phyloP scores from a whole-genome alignment of 2,329 filamentous ascomycete species.

The Alternaria alternata region DNA sequence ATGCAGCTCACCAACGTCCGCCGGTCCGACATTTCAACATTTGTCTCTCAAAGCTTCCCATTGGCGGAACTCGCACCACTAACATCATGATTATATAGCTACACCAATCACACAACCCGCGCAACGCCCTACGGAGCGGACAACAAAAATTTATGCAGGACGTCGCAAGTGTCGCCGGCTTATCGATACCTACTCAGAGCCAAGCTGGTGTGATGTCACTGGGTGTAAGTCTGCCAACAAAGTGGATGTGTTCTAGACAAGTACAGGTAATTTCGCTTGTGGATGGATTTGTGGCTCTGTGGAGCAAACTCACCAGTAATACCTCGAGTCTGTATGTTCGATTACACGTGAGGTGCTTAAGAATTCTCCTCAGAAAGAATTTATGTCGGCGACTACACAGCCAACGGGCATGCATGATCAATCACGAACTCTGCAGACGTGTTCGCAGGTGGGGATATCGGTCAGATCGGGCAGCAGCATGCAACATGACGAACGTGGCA shows the following conservation, averaged over 20 bases:
- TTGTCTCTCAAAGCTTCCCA: conserved; percentile 3
- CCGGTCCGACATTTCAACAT: neutral
- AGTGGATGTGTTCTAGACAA: conserved; percentile 12
- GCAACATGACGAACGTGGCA: neutral
- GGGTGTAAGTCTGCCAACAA: conserved; percentile 1
- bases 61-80: conserved; percentile 13
- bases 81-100: neutral
- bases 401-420: neutral
- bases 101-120: conserved; percentile 16
- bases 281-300: conserved; percentile 2
- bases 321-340: neutral
- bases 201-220: conserved; percentile 13
- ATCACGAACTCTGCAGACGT: neutral
- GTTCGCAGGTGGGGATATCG: conserved; percentile 5
- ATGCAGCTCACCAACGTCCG: neutral
- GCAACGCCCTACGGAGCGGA: conserved; percentile 7
- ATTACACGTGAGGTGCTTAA: neutral
- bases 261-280: conserved; percentile 17
- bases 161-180: conserved; percentile 9
- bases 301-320: conserved; percentile 1
- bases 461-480: conserved; percentile 6
- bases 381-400: neutral
- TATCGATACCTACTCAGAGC: conserved; percentile 21
- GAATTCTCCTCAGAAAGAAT: neutral
- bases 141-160: conserved; percentile 5